Evolutionary conservation across 192 early-diverging fungal species (phyloP).

Genomic region (Backusella tarrabulga): DNA sequence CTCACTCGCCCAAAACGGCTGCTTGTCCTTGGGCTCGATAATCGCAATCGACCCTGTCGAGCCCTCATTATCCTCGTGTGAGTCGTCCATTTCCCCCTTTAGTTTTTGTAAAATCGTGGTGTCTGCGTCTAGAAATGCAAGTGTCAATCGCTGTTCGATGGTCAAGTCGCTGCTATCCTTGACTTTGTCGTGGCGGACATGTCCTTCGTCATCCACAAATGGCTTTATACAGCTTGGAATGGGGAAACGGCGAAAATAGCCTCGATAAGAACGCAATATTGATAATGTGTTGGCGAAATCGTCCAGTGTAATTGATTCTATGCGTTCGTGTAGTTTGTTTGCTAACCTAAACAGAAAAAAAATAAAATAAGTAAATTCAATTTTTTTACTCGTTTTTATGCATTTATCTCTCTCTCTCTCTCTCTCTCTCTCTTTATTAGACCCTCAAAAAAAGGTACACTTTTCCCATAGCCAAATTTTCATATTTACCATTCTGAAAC

Average conservation of each 20-base stretch:
- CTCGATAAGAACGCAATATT: slow-evolving; percentile 41
- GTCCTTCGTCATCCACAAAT: slow-evolving; percentile 16
- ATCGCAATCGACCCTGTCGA: slow-evolving; percentile 69
- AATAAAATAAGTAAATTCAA: neutral
- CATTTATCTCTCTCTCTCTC: too few relatives aligned
- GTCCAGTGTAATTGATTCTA: slow-evolving; percentile 40
- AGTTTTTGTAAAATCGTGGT: slow-evolving; percentile 35
- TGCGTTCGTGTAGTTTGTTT: slow-evolving; percentile 46
- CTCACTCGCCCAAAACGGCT: slow-evolving; percentile 68
- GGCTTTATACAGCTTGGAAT: slow-evolving; percentile 24
- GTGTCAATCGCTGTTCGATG: slow-evolving; percentile 64
- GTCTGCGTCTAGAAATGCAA: slow-evolving; percentile 66
- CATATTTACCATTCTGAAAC: slow-evolving; percentile 37
- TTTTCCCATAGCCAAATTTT: neutral
- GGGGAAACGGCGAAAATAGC: slow-evolving; percentile 46
- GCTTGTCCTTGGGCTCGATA: slow-evolving; percentile 58
- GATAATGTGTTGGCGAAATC: slow-evolving; percentile 40
- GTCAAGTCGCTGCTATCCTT: slow-evolving; percentile 38
- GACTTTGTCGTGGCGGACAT: neutral
- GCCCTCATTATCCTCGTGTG: slow-evolving; percentile 47
- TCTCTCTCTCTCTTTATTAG: neutral
- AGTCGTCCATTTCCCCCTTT: neutral
- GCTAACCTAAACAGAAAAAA: slow-evolving; percentile 29
- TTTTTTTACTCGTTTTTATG: neutral
- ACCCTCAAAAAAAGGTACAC: neutral